These are phyloP conservation scores for Fonsecaea pedrosoi DNA, from an alignment of 2,329 filamentous ascomycete genomes.

Conservation along the genomic window DNA sequence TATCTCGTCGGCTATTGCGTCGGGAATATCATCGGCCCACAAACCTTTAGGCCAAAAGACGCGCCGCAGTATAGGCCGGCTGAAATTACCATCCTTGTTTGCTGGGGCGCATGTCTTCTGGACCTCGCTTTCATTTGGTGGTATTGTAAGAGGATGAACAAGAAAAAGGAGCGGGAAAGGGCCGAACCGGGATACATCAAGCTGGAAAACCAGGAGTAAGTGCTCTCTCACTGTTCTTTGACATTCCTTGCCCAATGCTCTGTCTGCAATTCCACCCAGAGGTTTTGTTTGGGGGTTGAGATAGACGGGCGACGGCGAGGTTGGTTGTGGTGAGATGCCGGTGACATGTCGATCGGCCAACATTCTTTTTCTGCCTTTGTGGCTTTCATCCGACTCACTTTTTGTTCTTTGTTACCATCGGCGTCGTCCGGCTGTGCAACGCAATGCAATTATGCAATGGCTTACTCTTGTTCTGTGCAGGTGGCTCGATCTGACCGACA, in stretches of 20 bases:
- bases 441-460: neutral
- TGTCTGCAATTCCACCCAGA: neutral
- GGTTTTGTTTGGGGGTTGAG: neutral
- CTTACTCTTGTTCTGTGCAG: constrained; percentile 17
- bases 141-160: constrained; percentile 67
- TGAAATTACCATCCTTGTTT: constrained; percentile 68
- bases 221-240: constrained; percentile 1
- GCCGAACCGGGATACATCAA: constrained; percentile 64
- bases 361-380: neutral
- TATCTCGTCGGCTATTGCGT: constrained; percentile 57
- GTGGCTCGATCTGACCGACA: constrained; percentile 68
- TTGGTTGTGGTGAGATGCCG: no score
- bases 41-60: constrained; percentile 62
- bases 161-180: constrained; percentile 61
- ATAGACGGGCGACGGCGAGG: neutral
- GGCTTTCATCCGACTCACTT: neutral
- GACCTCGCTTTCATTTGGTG: constrained; percentile 67
- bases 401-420: neutral
- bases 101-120: constrained; percentile 58
- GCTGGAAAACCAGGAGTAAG: constrained; percentile 69
- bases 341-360: neutral
- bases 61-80: constrained; percentile 67
- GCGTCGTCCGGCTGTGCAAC: neutral
- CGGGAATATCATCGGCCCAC: constrained; percentile 62
- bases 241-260: neutral